A percentile compares a stretch with the other conserved stretches of the same genome.
phyloP scores from a whole-genome alignment of 768 basidiomycete species.

The Sarcodon aspratus region DNA sequence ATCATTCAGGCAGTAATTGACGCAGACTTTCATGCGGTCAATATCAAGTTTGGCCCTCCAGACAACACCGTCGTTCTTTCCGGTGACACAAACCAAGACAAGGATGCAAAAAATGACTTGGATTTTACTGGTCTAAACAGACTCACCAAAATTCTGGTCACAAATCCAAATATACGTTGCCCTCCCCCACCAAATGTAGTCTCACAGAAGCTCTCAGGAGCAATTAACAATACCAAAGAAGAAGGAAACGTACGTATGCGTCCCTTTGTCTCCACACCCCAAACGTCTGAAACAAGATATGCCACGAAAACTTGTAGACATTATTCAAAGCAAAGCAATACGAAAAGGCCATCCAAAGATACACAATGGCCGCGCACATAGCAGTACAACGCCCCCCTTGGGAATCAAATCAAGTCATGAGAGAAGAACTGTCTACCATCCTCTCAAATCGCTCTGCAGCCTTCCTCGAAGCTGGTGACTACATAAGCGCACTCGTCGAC shows the following conservation, averaged over 20 bases:
- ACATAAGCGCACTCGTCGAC: constrained; percentile 69
- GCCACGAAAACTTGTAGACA: constrained; percentile 33
- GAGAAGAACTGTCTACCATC: constrained; percentile 85
- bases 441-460: constrained; percentile 90
- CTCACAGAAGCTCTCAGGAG: constrained; percentile 62
- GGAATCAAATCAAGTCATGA: constrained; percentile 73
- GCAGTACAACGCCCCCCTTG: constrained; percentile 80
- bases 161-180: constrained; percentile 61
- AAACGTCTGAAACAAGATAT: constrained; percentile 8
- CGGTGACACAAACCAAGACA: constrained; percentile 53
- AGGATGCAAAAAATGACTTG: constrained; percentile 60
- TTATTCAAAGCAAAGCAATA: constrained; percentile 70
- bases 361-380: constrained; percentile 66
- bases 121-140: constrained; percentile 74
- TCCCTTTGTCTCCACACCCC: neutral
- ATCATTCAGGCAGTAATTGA: constrained; percentile 69
- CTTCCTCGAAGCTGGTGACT: constrained; percentile 66
- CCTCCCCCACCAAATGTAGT: constrained; percentile 75
- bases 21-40: constrained; percentile 49
- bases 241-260: constrained; percentile 76
- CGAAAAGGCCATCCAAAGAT: constrained; percentile 62
- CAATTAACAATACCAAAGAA: constrained; percentile 75
- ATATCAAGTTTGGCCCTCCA: constrained; percentile 39
- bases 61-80: constrained; percentile 52
- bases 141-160: constrained; percentile 55